Base-by-base conservation (phyloP, 164 flowering plant species). In the Stephania yunnanensis region DNA sequence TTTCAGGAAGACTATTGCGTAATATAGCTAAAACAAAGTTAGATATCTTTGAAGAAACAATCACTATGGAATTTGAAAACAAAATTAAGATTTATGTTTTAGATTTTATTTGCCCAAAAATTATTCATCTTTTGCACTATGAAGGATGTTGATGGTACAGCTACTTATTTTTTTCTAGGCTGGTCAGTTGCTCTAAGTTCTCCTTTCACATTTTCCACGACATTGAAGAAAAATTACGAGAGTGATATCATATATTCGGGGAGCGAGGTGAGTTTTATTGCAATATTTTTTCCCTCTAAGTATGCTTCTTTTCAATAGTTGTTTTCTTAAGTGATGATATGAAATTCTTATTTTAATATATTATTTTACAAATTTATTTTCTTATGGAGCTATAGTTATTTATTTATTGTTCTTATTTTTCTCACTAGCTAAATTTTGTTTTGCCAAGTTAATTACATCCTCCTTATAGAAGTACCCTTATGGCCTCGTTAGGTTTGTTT, bases 201-300 rank as follows among this genome's bases (percentile, higher is more conserved):
- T 71, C 98, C 99, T 70, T 95, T 93, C 84, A 93, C 99, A 36
- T 95, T 95, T 85, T 97, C 95, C 75, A 95, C 99, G 66, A 95
- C 99, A 0, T 83, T 93, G 30, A 98, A 95, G 81, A 89, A 90
- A 80, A 98, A 95, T 82, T 95, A 95, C 86, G 93, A 84, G 86
- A 95, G 99, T 86, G 99, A 95, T 83, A 93, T 93, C 73, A n/a
- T n/a, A n/a, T n/a, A n/a, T 95, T 95, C 83, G 99, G 99, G 66
- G 98, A 95, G 84, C 78, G 99, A 25, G 99, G 98, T 90, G 72
- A 77, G 80, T 71, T 31, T 46, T 22, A 12, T 70, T 44, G 19
- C 29, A 1, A 63, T 46, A 4, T 6, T 25, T 64, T 68, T 25
- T 69, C 30, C 29, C 55, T 45, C 61, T 55, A 20, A n/a, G 13